Evolutionary conservation across 768 basidiomycete genomes (phyloP).

Genomic region (Lentinus brumalis): DNA sequence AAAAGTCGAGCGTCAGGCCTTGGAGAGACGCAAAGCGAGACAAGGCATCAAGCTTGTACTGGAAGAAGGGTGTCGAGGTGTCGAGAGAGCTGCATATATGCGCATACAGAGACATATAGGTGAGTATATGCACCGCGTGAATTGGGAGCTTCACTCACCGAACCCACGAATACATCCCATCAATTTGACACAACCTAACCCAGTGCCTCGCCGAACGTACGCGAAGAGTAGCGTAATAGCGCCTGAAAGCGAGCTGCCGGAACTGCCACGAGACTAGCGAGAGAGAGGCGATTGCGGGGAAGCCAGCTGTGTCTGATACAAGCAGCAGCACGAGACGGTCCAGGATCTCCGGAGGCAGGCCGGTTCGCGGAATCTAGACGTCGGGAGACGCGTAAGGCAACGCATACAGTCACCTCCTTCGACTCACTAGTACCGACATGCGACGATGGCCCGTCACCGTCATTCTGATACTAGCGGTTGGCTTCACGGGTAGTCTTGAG

Average conservation of each 20-base stretch:
- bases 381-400: neutral
- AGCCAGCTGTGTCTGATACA: slow-evolving; percentile 19
- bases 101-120: slow-evolving; percentile 18
- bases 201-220: slow-evolving; percentile 19
- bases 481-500: too few species aligned
- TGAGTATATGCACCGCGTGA: neutral
- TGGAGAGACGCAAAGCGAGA: slow-evolving; percentile 3
- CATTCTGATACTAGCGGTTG: too few species aligned
- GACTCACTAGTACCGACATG: neutral
- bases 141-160: slow-evolving; percentile 25
- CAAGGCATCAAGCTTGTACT: slow-evolving; percentile 5
- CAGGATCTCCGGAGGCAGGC: slow-evolving; percentile 28
- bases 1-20: slow-evolving; percentile 24
- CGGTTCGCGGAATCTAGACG: slow-evolving; percentile 19
- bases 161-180: slow-evolving; percentile 27
- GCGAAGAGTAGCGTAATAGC: slow-evolving; percentile 27
- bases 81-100: slow-evolving; percentile 23
- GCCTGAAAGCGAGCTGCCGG: slow-evolving; percentile 31
- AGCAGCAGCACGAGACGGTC: slow-evolving; percentile 27
- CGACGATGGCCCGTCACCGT: too few species aligned
- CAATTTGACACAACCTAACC: slow-evolving; percentile 19
- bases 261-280: slow-evolving; percentile 30
- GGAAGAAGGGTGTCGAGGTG: slow-evolving; percentile 15
- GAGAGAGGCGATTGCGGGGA: slow-evolving; percentile 29
- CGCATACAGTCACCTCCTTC: neutral